A percentile compares a stretch with the other conserved stretches of the same genome.
phyloP scores from a whole-genome alignment of 805 yeast species.

The Danielia reshetovae region DNA sequence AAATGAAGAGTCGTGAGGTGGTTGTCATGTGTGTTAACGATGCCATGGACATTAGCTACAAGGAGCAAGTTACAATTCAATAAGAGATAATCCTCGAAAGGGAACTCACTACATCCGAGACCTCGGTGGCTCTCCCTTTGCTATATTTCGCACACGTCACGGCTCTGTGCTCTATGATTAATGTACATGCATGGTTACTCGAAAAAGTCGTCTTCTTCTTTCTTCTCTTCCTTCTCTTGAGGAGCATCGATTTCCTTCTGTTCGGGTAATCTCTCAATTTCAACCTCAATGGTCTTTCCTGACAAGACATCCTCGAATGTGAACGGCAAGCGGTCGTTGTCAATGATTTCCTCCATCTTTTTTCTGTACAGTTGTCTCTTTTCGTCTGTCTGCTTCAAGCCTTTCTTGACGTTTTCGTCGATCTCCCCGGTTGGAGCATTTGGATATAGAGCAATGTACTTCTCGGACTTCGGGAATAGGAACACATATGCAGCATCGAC shows the following conservation, averaged over 20 bases:
- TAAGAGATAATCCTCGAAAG: no score
- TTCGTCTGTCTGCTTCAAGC: constrained; percentile 38
- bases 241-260: constrained; percentile 44
- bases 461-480: constrained; percentile 73
- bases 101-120: no score
- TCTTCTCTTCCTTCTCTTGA: constrained; percentile 20
- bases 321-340: constrained; percentile 52
- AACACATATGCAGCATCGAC: constrained; percentile 71
- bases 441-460: constrained; percentile 78
- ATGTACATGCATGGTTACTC: constrained; percentile 15
- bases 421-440: constrained; percentile 23
- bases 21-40: constrained; percentile 57
- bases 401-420: constrained; percentile 35
- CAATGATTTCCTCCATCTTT: constrained; percentile 48
- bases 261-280: constrained; percentile 15
- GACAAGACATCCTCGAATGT: constrained; percentile 42
- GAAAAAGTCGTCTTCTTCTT: constrained; percentile 27
- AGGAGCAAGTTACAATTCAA: constrained; percentile 6
- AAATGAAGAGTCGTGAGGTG: constrained; percentile 43
- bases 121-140: no score
- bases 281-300: constrained; percentile 32
- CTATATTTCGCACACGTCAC: no score
- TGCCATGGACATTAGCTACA: constrained; percentile 56
- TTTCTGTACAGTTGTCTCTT: constrained; percentile 44
- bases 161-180: no score